Percentiles rank a stretch among this genome's conserved stretches.
phyloP scores from a whole-genome alignment of 129 eudicot genomes.

The Kitagawia praeruptora region DNA sequence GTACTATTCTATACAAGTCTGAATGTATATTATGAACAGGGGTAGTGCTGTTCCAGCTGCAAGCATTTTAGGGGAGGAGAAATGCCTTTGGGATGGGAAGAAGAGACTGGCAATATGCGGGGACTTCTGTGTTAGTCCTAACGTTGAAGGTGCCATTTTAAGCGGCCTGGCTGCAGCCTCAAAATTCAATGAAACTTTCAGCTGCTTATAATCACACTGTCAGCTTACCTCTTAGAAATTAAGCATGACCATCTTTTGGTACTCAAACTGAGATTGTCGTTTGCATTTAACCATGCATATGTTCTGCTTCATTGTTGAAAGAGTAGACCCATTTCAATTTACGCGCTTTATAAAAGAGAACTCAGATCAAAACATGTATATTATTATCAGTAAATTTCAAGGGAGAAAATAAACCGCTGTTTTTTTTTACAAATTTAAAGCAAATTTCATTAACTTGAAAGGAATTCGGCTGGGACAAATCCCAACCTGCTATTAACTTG shows the following conservation, averaged over 20 bases:
- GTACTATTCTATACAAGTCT: no score
- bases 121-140: constrained; percentile 85
- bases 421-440: no score
- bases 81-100: constrained; percentile 66
- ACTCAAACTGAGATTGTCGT: neutral
- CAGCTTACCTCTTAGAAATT: neutral
- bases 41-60: constrained; percentile 85
- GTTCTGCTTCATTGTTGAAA: no score
- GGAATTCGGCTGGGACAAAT: no score
- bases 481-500: no score
- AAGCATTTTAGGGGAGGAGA: constrained; percentile 63
- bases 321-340: no score
- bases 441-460: no score
- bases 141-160: constrained; percentile 81
- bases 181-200: constrained; percentile 36
- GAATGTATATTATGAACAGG: constrained; percentile 28
- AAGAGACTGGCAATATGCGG: constrained; percentile 79
- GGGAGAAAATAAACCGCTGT: no score
- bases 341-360: no score
- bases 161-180: constrained; percentile 90
- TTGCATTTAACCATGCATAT: neutral
- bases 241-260: neutral
- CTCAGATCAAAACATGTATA: neutral
- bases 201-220: constrained; percentile 22
- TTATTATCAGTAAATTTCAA: neutral